These are phyloP conservation scores for Poteriospumella lacustris DNA, from an alignment of 108 stramenopile species.

Conservation along the genomic window DNA sequence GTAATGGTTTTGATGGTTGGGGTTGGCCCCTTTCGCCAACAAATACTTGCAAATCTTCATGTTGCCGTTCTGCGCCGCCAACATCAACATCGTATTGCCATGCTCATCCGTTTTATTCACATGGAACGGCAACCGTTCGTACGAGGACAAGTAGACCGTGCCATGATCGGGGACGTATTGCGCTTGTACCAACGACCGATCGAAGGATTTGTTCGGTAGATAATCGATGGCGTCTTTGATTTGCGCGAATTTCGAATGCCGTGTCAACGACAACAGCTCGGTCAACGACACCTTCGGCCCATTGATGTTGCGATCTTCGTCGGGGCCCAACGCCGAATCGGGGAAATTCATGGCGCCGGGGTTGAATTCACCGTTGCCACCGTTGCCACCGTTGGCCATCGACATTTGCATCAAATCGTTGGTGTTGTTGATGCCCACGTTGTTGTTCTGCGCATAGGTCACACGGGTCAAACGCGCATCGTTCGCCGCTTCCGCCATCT, in stretches of 20 bases:
- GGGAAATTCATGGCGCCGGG: no score
- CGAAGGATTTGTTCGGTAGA: conserved; percentile 58
- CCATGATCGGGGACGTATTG: conserved; percentile 64
- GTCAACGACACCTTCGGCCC: conserved; percentile 26
- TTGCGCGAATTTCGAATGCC: conserved; percentile 63
- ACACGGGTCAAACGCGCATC: conserved; percentile 17
- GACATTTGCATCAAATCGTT: not conserved
- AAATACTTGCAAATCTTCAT: conserved; percentile 62
- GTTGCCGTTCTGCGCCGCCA: conserved; percentile 71
- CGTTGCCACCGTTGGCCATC: no score
- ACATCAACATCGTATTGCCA: conserved; percentile 69
- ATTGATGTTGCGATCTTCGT: conserved; percentile 16
- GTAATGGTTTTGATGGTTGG: conserved; percentile 75
- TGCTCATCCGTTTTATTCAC: conserved; percentile 69
- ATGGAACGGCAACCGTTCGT: conserved; percentile 63
- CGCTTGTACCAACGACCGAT: conserved; percentile 50
- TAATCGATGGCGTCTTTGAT: conserved; percentile 62
- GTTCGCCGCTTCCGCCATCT: conserved; percentile 40
- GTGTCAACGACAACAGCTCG: conserved; percentile 52
- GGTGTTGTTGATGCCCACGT: not conserved
- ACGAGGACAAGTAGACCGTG: conserved; percentile 63
- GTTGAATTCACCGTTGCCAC: no score
- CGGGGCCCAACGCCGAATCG: no score
- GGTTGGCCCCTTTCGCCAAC: conserved; percentile 68
- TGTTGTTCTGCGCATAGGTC: no score